Base-by-base conservation (phyloP, 2,329 filamentous ascomycete genomes). In the Pyrenophora graminea region DNA sequence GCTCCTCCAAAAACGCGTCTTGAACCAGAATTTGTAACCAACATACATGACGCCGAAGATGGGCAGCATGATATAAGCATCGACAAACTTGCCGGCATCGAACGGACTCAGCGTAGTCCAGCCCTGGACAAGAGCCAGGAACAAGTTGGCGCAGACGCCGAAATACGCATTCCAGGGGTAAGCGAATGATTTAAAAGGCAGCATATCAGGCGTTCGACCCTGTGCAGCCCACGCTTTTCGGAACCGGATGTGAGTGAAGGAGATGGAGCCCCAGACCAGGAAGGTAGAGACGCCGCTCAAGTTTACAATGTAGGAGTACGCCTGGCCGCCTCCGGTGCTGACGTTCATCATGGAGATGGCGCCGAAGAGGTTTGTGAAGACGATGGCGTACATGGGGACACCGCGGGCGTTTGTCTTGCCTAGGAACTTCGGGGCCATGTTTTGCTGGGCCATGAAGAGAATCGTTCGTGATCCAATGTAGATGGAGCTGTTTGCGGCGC, bases 391-490 rank as follows among this genome's bases (percentile, higher is more conserved):
- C 82, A 81, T 73, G 0, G 82, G 82, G 0, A 83, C 80, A 21
- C 89, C 89, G 12, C 83, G 79, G 19, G 75, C 76, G 68, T 87
- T 84, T 2, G 88, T 90, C 70, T 82, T 83, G 36, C 86, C 86
- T 1, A 92, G 77, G 61, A 92, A 81, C 17, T 73, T 76, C 0
- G 89, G 89, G 0, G 89, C 89, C 70, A 89, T 90, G 39, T 83
- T 79, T 38, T 85, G 84, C 62, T 89, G 85, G 0, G 87, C 87
- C 84, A 92, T 89, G 75, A 85, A 91, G 0, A 91, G 75, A 1
- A 93, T 74, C 0, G 88, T 91, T 18, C 89, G 83, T 3, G 86
- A 89, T 38, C 85, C 85, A 59, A 92, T 89, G 69, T 91, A 92
- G 55, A 92, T 87, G 7, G 86, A 88, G 45, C 83, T 85, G 73